Evolutionary conservation across 352 stramenopile genomes (phyloP), one percentile per base, ranked within the genome.

Genomic region (Pythium apleroticum): DNA sequence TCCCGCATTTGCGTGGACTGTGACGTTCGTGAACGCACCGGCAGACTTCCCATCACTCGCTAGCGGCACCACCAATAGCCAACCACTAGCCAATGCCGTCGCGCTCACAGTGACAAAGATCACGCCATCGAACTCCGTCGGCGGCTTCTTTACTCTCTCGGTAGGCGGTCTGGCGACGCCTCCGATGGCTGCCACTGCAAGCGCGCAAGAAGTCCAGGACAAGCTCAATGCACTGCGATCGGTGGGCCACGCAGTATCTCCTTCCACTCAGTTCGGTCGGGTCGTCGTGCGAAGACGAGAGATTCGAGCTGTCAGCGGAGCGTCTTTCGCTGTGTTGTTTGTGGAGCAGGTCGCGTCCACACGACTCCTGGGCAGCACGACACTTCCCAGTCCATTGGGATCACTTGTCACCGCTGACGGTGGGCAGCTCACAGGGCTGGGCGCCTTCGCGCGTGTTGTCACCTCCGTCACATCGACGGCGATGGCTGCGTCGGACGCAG

Each of bases 11-110:
- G 31, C 41, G 35, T 81, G 75, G 73, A 60, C 20, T 5, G 54
- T 81, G 27, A 80, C 73, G 17, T 71, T 84, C 30, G 17, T 41
- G 4, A 52, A 69, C n/a, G 69, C 68, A 0, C 68, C 68, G 15
- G 43, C 61, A 2, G 65, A 68, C 28, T 75, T 79, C 17, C 75
- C 73, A 8, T 12, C 33, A 22, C 69, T 80, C 4, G n/a, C 62
- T 3, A 41, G 73, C 0, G 49, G 19, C 25, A 11, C 33, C 11
- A 48, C 53, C 1, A 10, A 22, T 1, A 46, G n/a, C 5, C 25
- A 57, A 5, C 61, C 37, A 15, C 8, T 20, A 1, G 15, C 52
- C 0, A 67, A 27, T 6, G 48, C 52, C 7, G 35, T 62, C 10
- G 28, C 41, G 20, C 66, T 71, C 17, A n/a, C 46, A 12, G 52